Percentiles rank a stretch among this genome's conserved stretches.
These are phyloP conservation scores for Malassezia globosa DNA, from an alignment of 1,284 basidiomycete species.

Conservation along the genomic window DNA sequence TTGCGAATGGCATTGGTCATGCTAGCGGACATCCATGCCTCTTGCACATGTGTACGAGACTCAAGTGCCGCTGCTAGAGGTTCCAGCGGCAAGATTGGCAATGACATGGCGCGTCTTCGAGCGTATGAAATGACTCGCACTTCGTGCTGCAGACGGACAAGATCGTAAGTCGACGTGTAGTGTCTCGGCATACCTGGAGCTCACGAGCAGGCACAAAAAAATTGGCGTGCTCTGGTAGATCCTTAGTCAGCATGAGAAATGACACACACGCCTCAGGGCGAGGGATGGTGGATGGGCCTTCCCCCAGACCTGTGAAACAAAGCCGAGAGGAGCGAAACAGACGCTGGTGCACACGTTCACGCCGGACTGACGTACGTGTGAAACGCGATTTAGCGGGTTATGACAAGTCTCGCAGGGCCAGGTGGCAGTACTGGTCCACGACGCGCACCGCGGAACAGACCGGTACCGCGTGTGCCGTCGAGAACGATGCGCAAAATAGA, in stretches of 20 bases:
- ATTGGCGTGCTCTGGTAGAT: background rate
- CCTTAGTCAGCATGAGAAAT: background rate
- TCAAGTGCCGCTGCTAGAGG: constrained; percentile 2
- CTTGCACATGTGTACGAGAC: background rate
- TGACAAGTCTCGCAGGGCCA: constrained; percentile 1
- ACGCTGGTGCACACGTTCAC: too few relatives aligned
- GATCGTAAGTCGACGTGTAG: too few relatives aligned
- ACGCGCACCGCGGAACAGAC: constrained; percentile 16
- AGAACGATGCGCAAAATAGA: background rate
- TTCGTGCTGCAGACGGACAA: too few relatives aligned
- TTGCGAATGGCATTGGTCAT: background rate
- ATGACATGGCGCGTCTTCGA: background rate
- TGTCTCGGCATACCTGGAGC: too few relatives aligned
- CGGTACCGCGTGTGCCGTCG: constrained; percentile 3
- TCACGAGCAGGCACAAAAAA: background rate
- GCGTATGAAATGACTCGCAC: too few relatives aligned
- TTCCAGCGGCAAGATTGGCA: background rate
- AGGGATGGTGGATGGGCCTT: too few relatives aligned
- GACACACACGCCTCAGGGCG: too few relatives aligned
- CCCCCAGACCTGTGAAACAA: too few relatives aligned
- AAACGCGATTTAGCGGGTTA: background rate
- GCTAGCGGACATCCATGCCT: background rate
- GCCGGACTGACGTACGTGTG: too few relatives aligned
- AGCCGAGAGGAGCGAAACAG: too few relatives aligned
- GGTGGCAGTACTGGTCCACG: constrained; percentile 7